A percentile compares a stretch with the other conserved stretches of the same genome.
Conservation (phyloP, 176 grass and related monocot species). For the Tillandsia leiboldiana region DNA sequence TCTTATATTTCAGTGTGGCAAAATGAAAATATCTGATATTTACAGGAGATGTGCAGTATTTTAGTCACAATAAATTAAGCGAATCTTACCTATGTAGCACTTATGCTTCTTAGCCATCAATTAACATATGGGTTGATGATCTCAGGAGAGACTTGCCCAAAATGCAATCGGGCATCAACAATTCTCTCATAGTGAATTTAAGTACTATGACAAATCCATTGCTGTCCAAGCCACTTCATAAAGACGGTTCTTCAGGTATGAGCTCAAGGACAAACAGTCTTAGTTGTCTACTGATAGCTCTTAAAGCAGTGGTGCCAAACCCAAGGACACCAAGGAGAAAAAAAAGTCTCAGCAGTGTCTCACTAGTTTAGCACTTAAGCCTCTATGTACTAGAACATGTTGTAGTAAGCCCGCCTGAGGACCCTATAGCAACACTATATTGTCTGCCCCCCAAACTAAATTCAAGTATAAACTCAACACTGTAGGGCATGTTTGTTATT, state of each 20-base stretch:
- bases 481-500: too few species aligned
- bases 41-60: too few species aligned
- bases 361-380: background rate
- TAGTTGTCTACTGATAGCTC: background rate
- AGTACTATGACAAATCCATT: background rate
- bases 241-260: background rate
- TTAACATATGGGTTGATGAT: background rate
- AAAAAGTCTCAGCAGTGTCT: background rate
- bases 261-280: background rate
- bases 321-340: background rate
- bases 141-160: background rate
- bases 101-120: background rate
- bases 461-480: background rate
- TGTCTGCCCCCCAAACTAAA: background rate
- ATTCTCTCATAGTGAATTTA: background rate
- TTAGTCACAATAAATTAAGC: background rate
- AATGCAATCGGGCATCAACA: background rate
- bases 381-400: background rate
- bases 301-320: background rate
- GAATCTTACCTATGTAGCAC: background rate
- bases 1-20: too few species aligned
- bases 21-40: too few species aligned
- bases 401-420: background rate
- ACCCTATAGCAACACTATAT: background rate
- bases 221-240: background rate